Percentiles rank a stretch among this genome's conserved stretches.
Evolutionary conservation across 441 rosid species (phyloP).

Genomic region (Pelargonium australe): DNA sequence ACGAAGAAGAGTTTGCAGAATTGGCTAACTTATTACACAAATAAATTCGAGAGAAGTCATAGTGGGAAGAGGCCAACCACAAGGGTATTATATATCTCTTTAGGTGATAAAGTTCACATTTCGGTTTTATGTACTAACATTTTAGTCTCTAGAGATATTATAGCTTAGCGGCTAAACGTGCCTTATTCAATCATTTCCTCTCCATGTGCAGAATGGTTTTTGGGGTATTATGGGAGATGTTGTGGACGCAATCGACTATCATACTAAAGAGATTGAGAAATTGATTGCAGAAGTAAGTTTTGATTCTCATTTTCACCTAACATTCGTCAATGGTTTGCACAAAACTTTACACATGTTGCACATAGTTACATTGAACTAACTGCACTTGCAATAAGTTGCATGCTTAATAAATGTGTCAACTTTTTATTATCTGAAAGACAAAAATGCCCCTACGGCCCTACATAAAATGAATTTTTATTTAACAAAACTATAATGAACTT

Average conservation of each 20-base stretch:
- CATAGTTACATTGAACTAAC: too few relatives aligned
- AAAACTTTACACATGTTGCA: too few relatives aligned
- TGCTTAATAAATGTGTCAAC: too few relatives aligned
- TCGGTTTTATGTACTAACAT: not conserved
- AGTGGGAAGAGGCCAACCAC: constrained; percentile 38
- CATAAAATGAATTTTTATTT: too few relatives aligned
- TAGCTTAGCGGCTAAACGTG: not conserved
- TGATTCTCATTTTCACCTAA: not conserved
- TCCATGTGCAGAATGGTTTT: constrained; percentile 63
- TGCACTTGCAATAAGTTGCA: too few relatives aligned
- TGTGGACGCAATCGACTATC: constrained; percentile 74
- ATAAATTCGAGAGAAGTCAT: constrained; percentile 49
- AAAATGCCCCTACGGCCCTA: too few relatives aligned
- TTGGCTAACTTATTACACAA: constrained; percentile 81
- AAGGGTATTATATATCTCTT: constrained; percentile 47
- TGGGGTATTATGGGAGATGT: constrained; percentile 70
- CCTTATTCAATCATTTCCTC: not conserved
- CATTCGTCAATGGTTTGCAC: too few relatives aligned
- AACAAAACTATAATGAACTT: too few relatives aligned
- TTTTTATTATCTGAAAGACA: too few relatives aligned
- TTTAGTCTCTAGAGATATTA: not conserved
- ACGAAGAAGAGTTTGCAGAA: constrained; percentile 64
- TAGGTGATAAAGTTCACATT: constrained; percentile 1
- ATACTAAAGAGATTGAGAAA: constrained; percentile 56
- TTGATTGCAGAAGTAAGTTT: constrained; percentile 60